Evolutionary conservation across 768 basidiomycete genomes (phyloP).

Genomic region (Rhodotorula diobovata): DNA sequence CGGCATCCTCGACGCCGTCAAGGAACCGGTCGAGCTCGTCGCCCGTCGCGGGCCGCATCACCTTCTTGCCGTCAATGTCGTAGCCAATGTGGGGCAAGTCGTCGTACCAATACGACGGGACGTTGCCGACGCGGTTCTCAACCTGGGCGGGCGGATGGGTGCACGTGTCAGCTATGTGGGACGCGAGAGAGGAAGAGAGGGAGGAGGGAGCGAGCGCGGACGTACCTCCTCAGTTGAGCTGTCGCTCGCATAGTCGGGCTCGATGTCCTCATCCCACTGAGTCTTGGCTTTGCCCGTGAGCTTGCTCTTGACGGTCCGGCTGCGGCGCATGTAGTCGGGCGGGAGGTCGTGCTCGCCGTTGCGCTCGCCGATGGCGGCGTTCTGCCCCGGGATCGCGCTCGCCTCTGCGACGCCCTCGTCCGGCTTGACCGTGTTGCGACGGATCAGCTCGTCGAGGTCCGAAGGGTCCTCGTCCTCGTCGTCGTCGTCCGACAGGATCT

Average conservation of each 20-base stretch:
- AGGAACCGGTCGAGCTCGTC: slow-evolving; percentile 98
- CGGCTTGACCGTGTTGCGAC: slow-evolving; percentile 41
- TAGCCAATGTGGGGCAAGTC: slow-evolving; percentile 99
- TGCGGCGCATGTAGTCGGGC: slow-evolving; percentile 54
- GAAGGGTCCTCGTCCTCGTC: slow-evolving; percentile 48
- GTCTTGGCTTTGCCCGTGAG: slow-evolving; percentile 60
- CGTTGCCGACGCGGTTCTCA: slow-evolving; percentile 88
- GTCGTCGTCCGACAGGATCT: slow-evolving; percentile 29
- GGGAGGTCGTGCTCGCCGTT: slow-evolving; percentile 11
- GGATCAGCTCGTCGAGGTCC: slow-evolving; percentile 47
- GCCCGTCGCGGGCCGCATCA: slow-evolving; percentile 86
- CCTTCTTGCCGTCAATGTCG: slow-evolving; percentile 86
- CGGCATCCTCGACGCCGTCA: slow-evolving; percentile 83
- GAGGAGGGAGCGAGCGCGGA: slow-evolving; percentile 11
- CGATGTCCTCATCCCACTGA: slow-evolving; percentile 58
- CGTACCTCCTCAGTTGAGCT: slow-evolving; percentile 86
- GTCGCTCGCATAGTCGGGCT: slow-evolving; percentile 84
- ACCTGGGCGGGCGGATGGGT: slow-evolving; percentile 53
- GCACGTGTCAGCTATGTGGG: not conserved
- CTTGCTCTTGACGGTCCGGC: slow-evolving; percentile 66
- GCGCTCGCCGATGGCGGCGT: not conserved
- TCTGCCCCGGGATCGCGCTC: slow-evolving; percentile 21
- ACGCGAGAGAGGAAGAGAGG: slow-evolving; percentile 4
- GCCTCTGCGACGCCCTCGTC: slow-evolving; percentile 38
- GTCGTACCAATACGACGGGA: slow-evolving; percentile 99